These are phyloP conservation scores for Claviceps purpurea DNA, from an alignment of 2,329 filamentous ascomycete genomes.

Conservation along the genomic window DNA sequence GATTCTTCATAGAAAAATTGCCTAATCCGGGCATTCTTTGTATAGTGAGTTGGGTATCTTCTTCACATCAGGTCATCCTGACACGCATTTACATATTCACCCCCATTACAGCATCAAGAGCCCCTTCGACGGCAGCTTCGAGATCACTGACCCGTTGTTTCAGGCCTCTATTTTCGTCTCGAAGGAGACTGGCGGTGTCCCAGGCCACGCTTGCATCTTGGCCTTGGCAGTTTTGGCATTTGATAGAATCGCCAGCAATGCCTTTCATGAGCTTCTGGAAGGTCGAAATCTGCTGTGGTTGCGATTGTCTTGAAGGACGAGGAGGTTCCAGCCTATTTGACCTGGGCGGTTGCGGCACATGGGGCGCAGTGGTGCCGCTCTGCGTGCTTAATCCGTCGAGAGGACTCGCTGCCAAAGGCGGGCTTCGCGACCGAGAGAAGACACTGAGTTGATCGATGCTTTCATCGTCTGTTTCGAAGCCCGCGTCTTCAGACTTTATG, in stretches of 20 bases:
- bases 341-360: slow-evolving; percentile 11
- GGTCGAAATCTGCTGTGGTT: slow-evolving; percentile 19
- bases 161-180: slow-evolving; percentile 48
- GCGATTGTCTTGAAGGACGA: slow-evolving; percentile 22
- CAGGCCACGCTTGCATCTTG: slow-evolving; percentile 47
- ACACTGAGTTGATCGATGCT: slow-evolving; percentile 39
- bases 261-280: slow-evolving; percentile 30
- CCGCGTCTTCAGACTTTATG: slow-evolving; percentile 25
- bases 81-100: slow-evolving; percentile 14
- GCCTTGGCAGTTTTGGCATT: slow-evolving; percentile 44
- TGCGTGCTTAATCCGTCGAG: neutral
- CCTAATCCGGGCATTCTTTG: neutral
- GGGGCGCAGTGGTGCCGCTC: neutral
- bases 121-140: slow-evolving; percentile 47
- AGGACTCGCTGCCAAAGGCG: slow-evolving; percentile 29
- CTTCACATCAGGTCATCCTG: neutral
- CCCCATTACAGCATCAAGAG: slow-evolving; percentile 45
- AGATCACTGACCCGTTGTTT: slow-evolving; percentile 46
- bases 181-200: slow-evolving; percentile 48
- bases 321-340: slow-evolving; percentile 13
- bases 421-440: slow-evolving; percentile 47
- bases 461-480: slow-evolving; percentile 40
- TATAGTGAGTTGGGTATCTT: neutral
- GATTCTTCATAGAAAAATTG: neutral
- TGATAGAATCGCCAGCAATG: slow-evolving; percentile 23